These are phyloP conservation scores for Hypholoma sublateritium DNA, from an alignment of 768 basidiomycete species.

Conservation along the genomic window DNA sequence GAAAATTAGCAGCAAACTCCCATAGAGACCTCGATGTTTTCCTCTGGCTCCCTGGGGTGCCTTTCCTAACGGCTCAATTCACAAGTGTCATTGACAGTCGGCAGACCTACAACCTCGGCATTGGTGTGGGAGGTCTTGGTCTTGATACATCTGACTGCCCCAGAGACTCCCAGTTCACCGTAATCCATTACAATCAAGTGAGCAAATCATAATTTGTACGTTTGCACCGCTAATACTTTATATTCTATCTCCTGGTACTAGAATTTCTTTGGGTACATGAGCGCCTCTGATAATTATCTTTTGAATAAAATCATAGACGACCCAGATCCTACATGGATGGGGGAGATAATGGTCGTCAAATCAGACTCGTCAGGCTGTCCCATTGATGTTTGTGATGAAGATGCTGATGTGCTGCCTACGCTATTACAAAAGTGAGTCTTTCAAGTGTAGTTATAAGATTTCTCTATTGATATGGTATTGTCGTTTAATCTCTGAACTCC, in stretches of 20 bases:
- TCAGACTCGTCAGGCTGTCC: not conserved
- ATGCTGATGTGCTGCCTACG: too few relatives aligned
- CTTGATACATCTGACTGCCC: too few relatives aligned
- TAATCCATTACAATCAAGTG: constrained; percentile 2
- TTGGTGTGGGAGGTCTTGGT: too few relatives aligned
- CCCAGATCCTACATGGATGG: not conserved
- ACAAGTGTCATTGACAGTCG: not conserved
- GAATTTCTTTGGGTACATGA: not conserved
- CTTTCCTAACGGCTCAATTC: not conserved
- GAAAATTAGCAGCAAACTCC: not conserved
- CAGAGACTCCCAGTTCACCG: not conserved
- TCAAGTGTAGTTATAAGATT: too few relatives aligned
- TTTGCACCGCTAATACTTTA: too few relatives aligned
- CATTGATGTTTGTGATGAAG: too few relatives aligned
- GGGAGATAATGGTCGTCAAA: constrained; percentile 4
- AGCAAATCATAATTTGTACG: too few relatives aligned
- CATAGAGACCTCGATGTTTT: constrained; percentile 7
- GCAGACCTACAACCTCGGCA: too few relatives aligned
- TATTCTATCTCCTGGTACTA: not conserved
- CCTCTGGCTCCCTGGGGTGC: constrained; percentile 3
- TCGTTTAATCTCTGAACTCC: too few relatives aligned
- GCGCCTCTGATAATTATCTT: not conserved
- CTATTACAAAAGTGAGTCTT: too few relatives aligned
- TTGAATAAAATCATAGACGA: not conserved
- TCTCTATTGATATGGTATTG: too few relatives aligned